phyloP scores from a whole-genome alignment of 441 rosid species.

The Kokia cookei region DNA sequence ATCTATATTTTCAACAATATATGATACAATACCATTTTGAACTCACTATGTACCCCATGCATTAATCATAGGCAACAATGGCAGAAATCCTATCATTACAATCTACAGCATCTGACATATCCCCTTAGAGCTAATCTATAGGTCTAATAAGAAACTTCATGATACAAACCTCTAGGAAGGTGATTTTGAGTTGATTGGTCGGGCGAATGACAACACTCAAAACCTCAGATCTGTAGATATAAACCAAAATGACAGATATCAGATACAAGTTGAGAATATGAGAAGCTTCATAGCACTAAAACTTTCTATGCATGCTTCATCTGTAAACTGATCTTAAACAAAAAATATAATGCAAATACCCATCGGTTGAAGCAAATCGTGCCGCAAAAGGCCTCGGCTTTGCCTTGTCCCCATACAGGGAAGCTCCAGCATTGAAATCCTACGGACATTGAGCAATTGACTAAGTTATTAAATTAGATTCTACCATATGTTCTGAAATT shows the following conservation, averaged over 20 bases:
- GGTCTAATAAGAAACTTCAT: background rate
- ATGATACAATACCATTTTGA: background rate
- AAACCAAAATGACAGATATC: background rate
- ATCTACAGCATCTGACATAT: background rate
- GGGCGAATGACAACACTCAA: conserved; percentile 73
- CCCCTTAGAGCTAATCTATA: background rate
- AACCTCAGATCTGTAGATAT: conserved; percentile 60
- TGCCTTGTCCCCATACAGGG: conserved; percentile 92
- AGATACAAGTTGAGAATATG: background rate
- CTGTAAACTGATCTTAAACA: background rate
- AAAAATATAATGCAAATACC: conserved; percentile 34
- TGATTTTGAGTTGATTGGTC: conserved; percentile 82
- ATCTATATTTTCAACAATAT: background rate
- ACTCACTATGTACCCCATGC: background rate
- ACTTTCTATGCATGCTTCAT: background rate
- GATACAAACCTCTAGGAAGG: conserved; percentile 80
- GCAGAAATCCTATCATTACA: background rate
- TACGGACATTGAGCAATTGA: conserved; percentile 21
- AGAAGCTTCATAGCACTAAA: background rate
- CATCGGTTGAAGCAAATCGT: conserved; percentile 77
- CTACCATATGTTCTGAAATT: background rate
- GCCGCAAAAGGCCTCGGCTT: conserved; percentile 82
- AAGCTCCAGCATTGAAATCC: conserved; percentile 82
- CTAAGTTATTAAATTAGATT: conserved; percentile 2
- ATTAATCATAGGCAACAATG: background rate